Evolutionary conservation across 306 rosid species (phyloP).

Genomic region (Cucumis cinereus): DNA sequence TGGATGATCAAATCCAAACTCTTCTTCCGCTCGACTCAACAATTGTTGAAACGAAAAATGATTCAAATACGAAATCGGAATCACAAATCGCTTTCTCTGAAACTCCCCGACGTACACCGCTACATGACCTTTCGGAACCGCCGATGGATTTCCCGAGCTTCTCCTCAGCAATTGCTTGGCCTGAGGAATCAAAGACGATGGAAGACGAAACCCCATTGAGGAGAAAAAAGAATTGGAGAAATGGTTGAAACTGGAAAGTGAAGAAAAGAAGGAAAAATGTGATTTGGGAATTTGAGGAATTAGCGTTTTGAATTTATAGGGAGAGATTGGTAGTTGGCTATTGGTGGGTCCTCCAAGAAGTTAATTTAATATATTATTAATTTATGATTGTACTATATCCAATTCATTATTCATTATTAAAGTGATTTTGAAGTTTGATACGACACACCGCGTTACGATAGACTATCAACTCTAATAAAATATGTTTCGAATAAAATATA

Average conservation of each 20-base stretch:
- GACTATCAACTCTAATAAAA: neutral
- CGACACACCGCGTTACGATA: neutral
- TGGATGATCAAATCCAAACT: slow-evolving; percentile 16
- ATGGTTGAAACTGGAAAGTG: neutral
- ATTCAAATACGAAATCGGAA: slow-evolving; percentile 16
- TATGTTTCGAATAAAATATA: neutral
- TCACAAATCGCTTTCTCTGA: slow-evolving; percentile 10
- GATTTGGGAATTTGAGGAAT: neutral
- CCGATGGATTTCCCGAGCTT: neutral
- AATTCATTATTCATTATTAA: neutral
- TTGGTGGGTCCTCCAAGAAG: neutral
- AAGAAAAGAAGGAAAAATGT: neutral
- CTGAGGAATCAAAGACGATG: slow-evolving; percentile 4
- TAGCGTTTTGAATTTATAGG: slow-evolving; percentile 5
- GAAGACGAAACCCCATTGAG: slow-evolving; percentile 3
- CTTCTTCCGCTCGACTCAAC: slow-evolving; percentile 12
- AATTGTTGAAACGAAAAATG: slow-evolving; percentile 14
- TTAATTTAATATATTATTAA: neutral
- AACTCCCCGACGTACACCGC: slow-evolving; percentile 20
- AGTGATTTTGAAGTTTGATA: neutral
- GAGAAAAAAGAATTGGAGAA: too few relatives aligned
- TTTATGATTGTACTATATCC: neutral
- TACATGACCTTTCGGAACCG: slow-evolving; percentile 13
- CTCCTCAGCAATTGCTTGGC: slow-evolving; percentile 4
- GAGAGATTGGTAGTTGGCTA: neutral